phyloP scores from a whole-genome alignment of 768 basidiomycete species.

The Kwoniella dejecticola region DNA sequence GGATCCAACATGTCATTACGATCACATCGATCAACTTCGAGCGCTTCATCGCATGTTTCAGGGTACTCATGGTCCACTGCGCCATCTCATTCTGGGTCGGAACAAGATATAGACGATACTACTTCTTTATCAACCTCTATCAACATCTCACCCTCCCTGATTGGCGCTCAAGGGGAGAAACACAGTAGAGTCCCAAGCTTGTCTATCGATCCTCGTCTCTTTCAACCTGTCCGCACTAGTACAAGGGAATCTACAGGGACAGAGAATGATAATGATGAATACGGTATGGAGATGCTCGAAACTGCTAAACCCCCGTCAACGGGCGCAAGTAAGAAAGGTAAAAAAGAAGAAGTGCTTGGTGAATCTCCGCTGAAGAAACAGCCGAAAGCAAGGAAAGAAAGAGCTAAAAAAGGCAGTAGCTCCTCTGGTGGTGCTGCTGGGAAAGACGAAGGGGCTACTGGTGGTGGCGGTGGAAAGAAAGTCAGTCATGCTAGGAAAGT shows the following conservation, averaged over 20 bases:
- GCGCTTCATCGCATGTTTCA: neutral
- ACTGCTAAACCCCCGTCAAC: slow-evolving; percentile 32
- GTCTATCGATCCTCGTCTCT: slow-evolving; percentile 33
- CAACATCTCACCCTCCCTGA: neutral
- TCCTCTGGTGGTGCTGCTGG: neutral
- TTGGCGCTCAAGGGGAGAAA: slow-evolving; percentile 1
- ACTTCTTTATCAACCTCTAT: slow-evolving; percentile 3
- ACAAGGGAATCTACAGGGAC: neutral
- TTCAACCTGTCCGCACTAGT: slow-evolving; percentile 7
- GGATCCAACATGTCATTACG: slow-evolving; percentile 10
- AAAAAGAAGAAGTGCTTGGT: neutral
- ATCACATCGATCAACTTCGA: slow-evolving; percentile 19
- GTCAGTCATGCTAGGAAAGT: slow-evolving; percentile 48
- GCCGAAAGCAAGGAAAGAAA: slow-evolving; percentile 5
- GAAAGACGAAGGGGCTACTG: neutral
- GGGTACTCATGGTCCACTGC: slow-evolving; percentile 10
- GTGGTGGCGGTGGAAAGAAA: slow-evolving; percentile 34
- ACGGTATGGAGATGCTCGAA: slow-evolving; percentile 27
- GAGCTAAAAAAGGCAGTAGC: neutral
- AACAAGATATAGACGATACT: slow-evolving; percentile 8
- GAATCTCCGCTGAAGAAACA: neutral
- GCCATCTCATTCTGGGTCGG: neutral
- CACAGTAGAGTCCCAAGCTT: slow-evolving; percentile 14
- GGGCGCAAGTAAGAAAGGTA: neutral
- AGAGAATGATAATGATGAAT: slow-evolving; percentile 2